Evolutionary conservation across 2,329 filamentous ascomycete species (phyloP), one percentile per base, ranked within the genome.

Genomic region (Aciculosporium take): DNA sequence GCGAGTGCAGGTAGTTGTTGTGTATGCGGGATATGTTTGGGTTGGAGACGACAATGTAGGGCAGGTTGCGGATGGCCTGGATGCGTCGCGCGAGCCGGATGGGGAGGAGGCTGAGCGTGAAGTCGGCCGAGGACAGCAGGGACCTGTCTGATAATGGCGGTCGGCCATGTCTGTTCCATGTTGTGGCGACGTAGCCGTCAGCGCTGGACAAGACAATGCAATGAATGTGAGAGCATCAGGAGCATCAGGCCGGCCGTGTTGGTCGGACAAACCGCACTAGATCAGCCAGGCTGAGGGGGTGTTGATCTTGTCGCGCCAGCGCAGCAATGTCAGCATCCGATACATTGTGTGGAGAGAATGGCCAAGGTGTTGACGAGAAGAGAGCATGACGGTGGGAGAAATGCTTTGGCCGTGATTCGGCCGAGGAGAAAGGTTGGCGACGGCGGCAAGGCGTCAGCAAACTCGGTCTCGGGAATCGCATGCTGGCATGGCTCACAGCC

Each of bases 11-110:
- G 61, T 98, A 98, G 63, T 95, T 96, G 62, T 84, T 80, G 68
- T 96, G 94, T 49, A 98, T 98, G 53, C 82, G 81, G 21, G 81
- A 84, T 51, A 98, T 87, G 58, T 95, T 86, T 1, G 87, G 85
- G 58, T 98, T 96, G n/a, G 89, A 88, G 21, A 98, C 91, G 42
- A 98, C 89, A 49, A 98, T 96, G 62, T 89, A 98, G 0, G 91
- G 91, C 7, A 98, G 76, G 57, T 94, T 94, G 48, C 88, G 81
- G 15, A 98, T 70, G 33, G 87, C 86, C 59, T 94, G 84, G 49
- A 98, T 94, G 43, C 91, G 85, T 58, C 93, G 86, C 21, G 91
- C 91, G 21, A 98, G 79, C 29, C 91, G 85, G 38, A 91, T 84
- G 12, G 91, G 91, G 8, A 96, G 79, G 40, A 95, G 82, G 23